Base-by-base conservation (phyloP, 495 filamentous ascomycete genomes). In the Podospora pseudoanserina region DNA sequence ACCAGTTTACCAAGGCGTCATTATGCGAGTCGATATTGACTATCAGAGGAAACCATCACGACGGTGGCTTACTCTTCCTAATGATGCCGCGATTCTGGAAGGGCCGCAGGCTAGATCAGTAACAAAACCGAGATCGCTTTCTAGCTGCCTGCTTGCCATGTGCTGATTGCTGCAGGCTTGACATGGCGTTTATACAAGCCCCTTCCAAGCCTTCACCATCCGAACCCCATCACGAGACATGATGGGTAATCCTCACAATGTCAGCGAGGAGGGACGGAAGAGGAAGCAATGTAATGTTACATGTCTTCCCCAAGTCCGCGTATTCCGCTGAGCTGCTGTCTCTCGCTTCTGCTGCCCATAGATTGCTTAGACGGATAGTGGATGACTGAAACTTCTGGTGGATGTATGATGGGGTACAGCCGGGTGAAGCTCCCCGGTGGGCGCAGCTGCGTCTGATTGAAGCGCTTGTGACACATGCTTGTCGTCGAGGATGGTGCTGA, bases 231-330 rank as follows among this genome's bases (percentile, higher is more conserved):
- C 55, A 58, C n/a, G 23, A 58, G 55, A 49, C 39, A 16, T 3
- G 13, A 11, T 49, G 39, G 39, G n/a, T 58, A 58, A 4, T 23
- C 55, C n/a, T 58, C 23, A 15, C 11, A n/a, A 2, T 18, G 55
- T 58, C 23, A 11, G 18, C 15, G 9, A 49, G 39, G 39, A 49
- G 39, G 55, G 55, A 58, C 55, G n/a, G 55, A 58, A 19, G 23
- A 23, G 55, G 23, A 19, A 58, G n/a, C 39, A 49, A 58, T 58
- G 55, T 58, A 58, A 58, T 58, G 55, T 58, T 58, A 58, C 55
- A 20, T 58, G n/a, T 58, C 55, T 20, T 58, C 55, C 18, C 4
- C n/a, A 20, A 5, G 6, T 20, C 23, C 23, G 18, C 55, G 55
- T 26, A 19, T 15, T n/a, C 55, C n/a, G 55, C 2, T 26, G 55